Conservation (phyloP, 1,284 basidiomycete genomes). For the Ustilago crameri region DNA sequence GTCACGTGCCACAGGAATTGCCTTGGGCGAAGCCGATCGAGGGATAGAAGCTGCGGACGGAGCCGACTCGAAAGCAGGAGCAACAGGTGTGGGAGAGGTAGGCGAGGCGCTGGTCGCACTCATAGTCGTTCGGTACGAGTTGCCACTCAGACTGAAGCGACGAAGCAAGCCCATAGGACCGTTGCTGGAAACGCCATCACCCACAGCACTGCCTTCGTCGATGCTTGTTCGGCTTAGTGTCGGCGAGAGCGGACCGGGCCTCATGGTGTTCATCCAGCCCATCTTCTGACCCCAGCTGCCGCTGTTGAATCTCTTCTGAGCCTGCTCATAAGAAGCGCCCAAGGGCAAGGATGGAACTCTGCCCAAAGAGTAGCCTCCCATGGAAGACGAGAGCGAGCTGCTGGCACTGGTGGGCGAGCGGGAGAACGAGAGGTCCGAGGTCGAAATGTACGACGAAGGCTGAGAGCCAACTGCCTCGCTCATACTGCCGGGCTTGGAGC, state of each 20-base stretch:
- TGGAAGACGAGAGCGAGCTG: constrained; percentile 32
- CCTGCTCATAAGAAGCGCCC: constrained; percentile 49
- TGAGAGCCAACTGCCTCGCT: constrained; percentile 29
- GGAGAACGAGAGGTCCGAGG: constrained; percentile 37
- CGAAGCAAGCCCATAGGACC: constrained; percentile 55
- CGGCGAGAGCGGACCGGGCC: constrained; percentile 42
- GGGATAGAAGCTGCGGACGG: constrained; percentile 25
- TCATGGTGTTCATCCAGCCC: constrained; percentile 47
- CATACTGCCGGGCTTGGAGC: constrained; percentile 10
- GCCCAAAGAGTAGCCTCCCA: constrained; percentile 34
- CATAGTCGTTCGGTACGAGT: constrained; percentile 28
- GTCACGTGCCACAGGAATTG: constrained; percentile 27
- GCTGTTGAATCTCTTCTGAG: constrained; percentile 55
- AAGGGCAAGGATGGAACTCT: constrained; percentile 51
- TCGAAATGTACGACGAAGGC: constrained; percentile 40
- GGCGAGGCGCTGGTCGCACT: constrained; percentile 2
- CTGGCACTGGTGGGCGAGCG: constrained; percentile 36
- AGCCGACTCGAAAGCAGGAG: constrained; percentile 23
- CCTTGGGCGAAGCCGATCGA: constrained; percentile 35
- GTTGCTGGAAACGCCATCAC: constrained; percentile 13
- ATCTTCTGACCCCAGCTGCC: constrained; percentile 51
- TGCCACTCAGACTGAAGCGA: constrained; percentile 51
- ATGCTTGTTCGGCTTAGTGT: constrained; percentile 30
- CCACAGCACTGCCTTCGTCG: constrained; percentile 28
- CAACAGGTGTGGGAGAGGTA: constrained; percentile 13